Conservation (phyloP, 179 eudicot species). For the Drosera spatulata region DNA sequence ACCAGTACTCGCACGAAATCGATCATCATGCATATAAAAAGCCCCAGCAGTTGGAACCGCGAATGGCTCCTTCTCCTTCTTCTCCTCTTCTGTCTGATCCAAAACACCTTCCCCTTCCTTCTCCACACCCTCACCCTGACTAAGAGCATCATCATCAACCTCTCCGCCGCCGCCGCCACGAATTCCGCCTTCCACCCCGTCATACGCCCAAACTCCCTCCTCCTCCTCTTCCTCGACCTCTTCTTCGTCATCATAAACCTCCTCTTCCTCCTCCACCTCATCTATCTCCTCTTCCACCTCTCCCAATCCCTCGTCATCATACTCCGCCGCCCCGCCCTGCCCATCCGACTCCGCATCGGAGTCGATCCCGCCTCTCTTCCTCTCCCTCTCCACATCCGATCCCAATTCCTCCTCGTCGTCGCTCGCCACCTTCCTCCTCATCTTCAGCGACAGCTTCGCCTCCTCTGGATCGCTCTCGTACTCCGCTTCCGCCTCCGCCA, state of each 20-base stretch:
- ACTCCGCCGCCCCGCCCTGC: slow-evolving; percentile 68
- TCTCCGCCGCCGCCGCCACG: slow-evolving; percentile 7
- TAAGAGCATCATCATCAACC: too few species aligned
- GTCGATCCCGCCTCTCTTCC: slow-evolving; percentile 13
- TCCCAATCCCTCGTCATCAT: slow-evolving; percentile 42
- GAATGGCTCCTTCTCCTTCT: slow-evolving; percentile 74
- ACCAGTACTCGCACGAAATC: slow-evolving; percentile 55
- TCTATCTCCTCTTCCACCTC: slow-evolving; percentile 18
- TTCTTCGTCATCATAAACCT: slow-evolving; percentile 16
- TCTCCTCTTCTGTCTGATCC: slow-evolving; percentile 21
- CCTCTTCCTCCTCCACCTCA: slow-evolving; percentile 15
- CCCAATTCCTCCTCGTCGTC: slow-evolving; percentile 61
- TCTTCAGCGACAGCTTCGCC: slow-evolving; percentile 48
- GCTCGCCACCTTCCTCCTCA: slow-evolving; percentile 72
- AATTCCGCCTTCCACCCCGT: slow-evolving; percentile 1
- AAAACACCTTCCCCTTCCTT: slow-evolving; percentile 1
- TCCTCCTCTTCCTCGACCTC: slow-evolving; percentile 14
- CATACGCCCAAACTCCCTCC: neutral
- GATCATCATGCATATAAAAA: slow-evolving; percentile 94
- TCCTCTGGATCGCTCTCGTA: slow-evolving; percentile 98
- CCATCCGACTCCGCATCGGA: slow-evolving; percentile 65
- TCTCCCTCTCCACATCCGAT: neutral
- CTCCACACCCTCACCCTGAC: slow-evolving; percentile 1
- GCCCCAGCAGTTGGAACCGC: slow-evolving; percentile 91
- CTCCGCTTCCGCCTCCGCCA: slow-evolving; percentile 58